Conservation (phyloP, 768 basidiomycete genomes). For the Postia placenta region DNA sequence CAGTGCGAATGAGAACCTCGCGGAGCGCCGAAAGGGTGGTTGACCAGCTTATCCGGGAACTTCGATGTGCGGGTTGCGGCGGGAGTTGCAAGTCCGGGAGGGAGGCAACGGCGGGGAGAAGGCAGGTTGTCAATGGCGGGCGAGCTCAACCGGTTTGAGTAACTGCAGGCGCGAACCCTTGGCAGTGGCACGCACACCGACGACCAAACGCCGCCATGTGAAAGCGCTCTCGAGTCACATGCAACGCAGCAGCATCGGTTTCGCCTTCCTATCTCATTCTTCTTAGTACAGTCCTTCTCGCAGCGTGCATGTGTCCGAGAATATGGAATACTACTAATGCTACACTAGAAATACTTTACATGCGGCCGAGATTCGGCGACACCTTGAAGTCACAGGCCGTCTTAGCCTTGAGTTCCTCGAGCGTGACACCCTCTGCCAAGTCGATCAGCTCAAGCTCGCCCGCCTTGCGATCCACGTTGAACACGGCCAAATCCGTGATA, state of each 20-base stretch:
- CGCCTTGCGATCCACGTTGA: slow-evolving; percentile 71
- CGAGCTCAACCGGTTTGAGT: too few relatives aligned
- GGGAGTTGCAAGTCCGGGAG: neutral
- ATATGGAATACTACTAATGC: neutral
- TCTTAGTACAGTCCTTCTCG: too few relatives aligned
- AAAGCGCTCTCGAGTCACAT: neutral
- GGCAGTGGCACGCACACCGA: neutral
- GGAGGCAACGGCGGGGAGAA: neutral
- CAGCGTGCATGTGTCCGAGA: neutral
- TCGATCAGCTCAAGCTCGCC: slow-evolving; percentile 74
- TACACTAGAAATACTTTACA: neutral
- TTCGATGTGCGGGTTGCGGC: neutral
- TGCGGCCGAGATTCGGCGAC: slow-evolving; percentile 34
- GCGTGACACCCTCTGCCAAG: slow-evolving; percentile 70
- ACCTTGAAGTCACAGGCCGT: slow-evolving; percentile 78
- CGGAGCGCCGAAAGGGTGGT: neutral
- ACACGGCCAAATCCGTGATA: slow-evolving; percentile 86
- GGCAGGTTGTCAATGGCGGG: too few relatives aligned
- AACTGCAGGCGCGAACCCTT: neutral
- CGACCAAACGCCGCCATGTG: neutral
- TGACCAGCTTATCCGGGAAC: neutral
- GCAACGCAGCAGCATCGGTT: too few relatives aligned
- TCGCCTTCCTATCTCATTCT: too few relatives aligned
- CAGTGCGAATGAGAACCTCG: neutral
- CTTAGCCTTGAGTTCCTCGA: slow-evolving; percentile 79